phyloP scores from a whole-genome alignment of 106 monocot species.

The Cymbidium sinense region DNA sequence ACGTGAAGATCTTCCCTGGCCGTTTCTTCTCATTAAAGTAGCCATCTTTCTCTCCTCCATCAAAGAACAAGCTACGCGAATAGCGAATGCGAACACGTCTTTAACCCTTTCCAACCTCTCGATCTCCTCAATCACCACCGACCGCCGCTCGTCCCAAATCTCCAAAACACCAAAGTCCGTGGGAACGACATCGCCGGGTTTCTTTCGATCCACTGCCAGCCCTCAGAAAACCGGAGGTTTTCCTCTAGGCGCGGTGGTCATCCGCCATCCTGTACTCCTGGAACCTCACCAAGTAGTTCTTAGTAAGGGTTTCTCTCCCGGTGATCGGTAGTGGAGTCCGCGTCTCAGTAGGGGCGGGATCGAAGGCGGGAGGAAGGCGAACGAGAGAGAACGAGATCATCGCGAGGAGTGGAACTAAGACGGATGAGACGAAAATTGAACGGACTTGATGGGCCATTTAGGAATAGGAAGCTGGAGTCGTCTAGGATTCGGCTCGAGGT shows the following conservation, averaged over 20 bases:
- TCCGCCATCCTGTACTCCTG: slow-evolving; percentile 46
- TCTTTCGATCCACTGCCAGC: slow-evolving; percentile 78
- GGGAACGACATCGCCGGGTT: slow-evolving; percentile 72
- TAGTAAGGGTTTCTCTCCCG: neutral
- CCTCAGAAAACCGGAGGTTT: slow-evolving; percentile 16
- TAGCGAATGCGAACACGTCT: slow-evolving; percentile 65
- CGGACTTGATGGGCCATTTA: slow-evolving; percentile 10
- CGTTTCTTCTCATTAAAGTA: slow-evolving; percentile 28
- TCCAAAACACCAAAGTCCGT: slow-evolving; percentile 86
- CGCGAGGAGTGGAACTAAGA: slow-evolving; percentile 16
- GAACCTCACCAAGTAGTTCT: slow-evolving; percentile 79
- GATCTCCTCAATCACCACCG: slow-evolving; percentile 34
- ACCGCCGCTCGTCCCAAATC: slow-evolving; percentile 30
- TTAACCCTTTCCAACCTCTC: slow-evolving; percentile 53
- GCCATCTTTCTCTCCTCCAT: slow-evolving; percentile 19
- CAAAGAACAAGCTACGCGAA: slow-evolving; percentile 51
- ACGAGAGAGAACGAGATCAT: slow-evolving; percentile 27
- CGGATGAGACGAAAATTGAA: neutral
- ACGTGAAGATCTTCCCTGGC: slow-evolving; percentile 73
- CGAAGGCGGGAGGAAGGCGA: slow-evolving; percentile 1
- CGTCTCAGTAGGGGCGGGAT: neutral
- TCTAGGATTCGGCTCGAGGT: neutral
- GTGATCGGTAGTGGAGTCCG: neutral
- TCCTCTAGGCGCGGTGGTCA: slow-evolving; percentile 63
- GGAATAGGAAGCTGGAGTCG: neutral